Evolutionary conservation across 768 basidiomycete species (phyloP).

Genomic region (Serendipita sp.): DNA sequence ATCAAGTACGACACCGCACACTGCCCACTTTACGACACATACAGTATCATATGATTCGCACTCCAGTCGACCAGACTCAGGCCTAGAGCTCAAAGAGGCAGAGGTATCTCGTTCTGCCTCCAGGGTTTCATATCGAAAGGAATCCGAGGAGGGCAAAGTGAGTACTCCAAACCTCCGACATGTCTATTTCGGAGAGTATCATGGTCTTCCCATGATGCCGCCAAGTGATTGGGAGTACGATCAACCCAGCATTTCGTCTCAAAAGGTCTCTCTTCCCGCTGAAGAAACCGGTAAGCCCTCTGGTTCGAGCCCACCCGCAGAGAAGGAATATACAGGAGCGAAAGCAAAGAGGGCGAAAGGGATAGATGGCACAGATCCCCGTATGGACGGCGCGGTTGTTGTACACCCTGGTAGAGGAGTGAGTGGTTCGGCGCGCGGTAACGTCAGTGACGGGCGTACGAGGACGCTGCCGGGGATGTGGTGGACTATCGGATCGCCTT

Average conservation of each 20-base stretch:
- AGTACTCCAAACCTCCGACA: background rate
- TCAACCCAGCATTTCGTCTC: background rate
- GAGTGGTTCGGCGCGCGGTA: background rate
- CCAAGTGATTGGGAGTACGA: background rate
- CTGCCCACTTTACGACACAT: too few species aligned
- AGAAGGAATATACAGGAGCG: background rate
- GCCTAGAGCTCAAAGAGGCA: too few species aligned
- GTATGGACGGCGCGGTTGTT: too few species aligned
- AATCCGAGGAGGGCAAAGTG: background rate
- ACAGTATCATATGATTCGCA: too few species aligned
- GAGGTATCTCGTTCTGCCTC: too few species aligned
- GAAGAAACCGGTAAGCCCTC: background rate
- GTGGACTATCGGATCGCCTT: background rate
- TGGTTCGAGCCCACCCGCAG: background rate
- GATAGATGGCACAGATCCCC: too few species aligned
- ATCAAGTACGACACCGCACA: too few species aligned
- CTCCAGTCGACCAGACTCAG: too few species aligned
- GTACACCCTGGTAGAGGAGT: background rate
- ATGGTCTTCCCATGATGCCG: background rate
- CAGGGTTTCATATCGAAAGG: too few species aligned
- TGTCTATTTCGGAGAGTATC: slow-evolving; percentile 4
- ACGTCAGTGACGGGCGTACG: background rate
- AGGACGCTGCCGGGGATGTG: slow-evolving; percentile 1
- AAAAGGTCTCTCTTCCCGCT: background rate
- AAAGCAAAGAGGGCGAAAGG: background rate